Evolutionary conservation across 148 eudicot species (phyloP), one percentile per base, ranked within the genome.

Genomic region (Fagopyrum esculentum): DNA sequence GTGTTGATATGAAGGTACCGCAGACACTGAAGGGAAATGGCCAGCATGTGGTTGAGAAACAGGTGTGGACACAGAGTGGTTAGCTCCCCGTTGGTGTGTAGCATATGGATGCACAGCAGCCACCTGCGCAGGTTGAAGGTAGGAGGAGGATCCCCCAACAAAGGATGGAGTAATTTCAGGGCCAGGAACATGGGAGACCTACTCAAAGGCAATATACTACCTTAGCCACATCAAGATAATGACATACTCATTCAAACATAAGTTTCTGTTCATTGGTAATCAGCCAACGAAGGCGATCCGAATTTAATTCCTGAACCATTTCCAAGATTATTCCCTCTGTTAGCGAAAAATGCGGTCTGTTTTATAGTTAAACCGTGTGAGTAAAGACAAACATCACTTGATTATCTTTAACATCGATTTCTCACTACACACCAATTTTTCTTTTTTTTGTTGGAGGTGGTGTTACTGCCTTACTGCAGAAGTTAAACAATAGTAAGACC

Each of bases 41-140:
- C 86, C 83, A 71, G 79, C 80, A 81, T 79, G 97, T 68, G 97
- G 77, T 73, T 91, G 91, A 57, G 85, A 71, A 68, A 83, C 87
- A 83, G 86, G 90, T 51, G 94, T 78, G 48, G 92, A 87, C 17
- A 87, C 83, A 80, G 91, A 77, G 70, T 82, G 88, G 4, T 87
- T 81, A 29, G 85, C 77, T 56, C 87, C 98, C 72, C 86, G 96
- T 78, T 90, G 98, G 85, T 92, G 95, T 89, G 93, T 77, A 71
- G 88, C 78, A 78, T 84, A 90, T 46, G 93, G 91, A 87, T 90
- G 95, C 90, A 96, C 56, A 69, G 96, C 86, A 68, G 94, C 55
- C 77, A 89, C 78, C 77, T 88, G 99, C 45, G 89, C 91, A 74
- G 88, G 81, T 63, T 87, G 89, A 78, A 87, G 81, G 79, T 90